Percentiles rank a stretch among this genome's conserved stretches.
These are phyloP conservation scores for Trifolium fragiferum DNA, from an alignment of 306 rosid genomes.

Conservation along the genomic window DNA sequence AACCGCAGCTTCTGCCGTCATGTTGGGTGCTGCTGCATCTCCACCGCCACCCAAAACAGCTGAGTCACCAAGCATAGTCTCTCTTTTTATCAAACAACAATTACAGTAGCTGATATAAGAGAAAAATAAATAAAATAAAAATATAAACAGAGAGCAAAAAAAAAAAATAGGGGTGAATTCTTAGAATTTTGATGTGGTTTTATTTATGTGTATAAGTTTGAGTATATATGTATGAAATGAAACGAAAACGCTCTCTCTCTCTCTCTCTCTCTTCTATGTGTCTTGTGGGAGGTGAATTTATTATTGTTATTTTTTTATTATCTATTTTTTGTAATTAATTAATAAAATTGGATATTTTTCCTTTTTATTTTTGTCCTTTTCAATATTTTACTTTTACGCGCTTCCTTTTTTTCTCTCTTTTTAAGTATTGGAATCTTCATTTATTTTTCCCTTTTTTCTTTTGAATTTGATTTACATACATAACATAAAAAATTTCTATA, in stretches of 20 bases:
- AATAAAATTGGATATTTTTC: conserved; percentile 37
- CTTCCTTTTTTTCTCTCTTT: conserved; percentile 39
- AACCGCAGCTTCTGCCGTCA: conserved; percentile 23
- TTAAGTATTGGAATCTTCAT: conserved; percentile 62
- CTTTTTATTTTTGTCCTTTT: conserved; percentile 25
- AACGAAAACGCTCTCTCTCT: conserved; percentile 37
- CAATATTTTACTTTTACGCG: conserved; percentile 35
- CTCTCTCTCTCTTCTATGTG: conserved; percentile 17
- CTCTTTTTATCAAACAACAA: conserved; percentile 44
- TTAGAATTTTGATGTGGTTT: conserved; percentile 56
- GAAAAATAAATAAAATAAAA: conserved; percentile 43
- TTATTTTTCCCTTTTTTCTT: not conserved
- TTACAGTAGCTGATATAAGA: conserved; percentile 56
- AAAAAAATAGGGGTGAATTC: conserved; percentile 58
- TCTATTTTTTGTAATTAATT: not conserved
- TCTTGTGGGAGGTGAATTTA: conserved; percentile 54
- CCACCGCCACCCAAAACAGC: conserved; percentile 47
- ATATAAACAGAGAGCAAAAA: conserved; percentile 38
- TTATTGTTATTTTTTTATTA: conserved; percentile 46
- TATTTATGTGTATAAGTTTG: conserved; percentile 42
- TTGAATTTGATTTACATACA: not conserved
- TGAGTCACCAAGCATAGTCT: conserved; percentile 77
- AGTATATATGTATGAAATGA: conserved; percentile 39
- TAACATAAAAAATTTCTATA: no score
- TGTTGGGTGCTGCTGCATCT: conserved; percentile 42